Base-by-base conservation (phyloP, 495 filamentous ascomycete species). In the Penicillium salamii region DNA sequence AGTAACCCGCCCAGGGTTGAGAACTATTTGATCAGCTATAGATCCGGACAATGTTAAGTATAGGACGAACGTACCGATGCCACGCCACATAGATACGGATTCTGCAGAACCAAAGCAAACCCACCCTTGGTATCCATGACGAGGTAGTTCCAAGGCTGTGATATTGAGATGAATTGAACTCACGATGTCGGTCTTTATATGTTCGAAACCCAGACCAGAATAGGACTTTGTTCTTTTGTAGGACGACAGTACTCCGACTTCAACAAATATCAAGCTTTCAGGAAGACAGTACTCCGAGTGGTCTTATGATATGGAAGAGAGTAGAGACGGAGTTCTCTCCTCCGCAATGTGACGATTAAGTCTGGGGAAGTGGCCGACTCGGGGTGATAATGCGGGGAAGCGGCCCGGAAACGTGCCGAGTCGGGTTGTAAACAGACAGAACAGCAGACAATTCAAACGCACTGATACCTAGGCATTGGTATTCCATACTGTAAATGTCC, bases 1-100 rank as follows among this genome's bases (percentile, higher is more conserved):
- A 71, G 39, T 17, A 71, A 34, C 61, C 89, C 87, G 51, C 89
- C 89, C 17, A 92, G 60, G 8, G 67, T 71, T 12, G 69, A 71
- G 49, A 74, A 74, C 69, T 74, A 26, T 17, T 7, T 3, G 7
- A 12, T 9, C 9, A 29, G 26, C 7, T 1, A 23, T 4, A 35
- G 29, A 32, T 32, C 11, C 17, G n/a, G n/a, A n/a, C 12, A 9
- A 2, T 7, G 45, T 34, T 13, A 41, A 13, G 17, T 7, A 15
- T 0, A 15, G 11, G 3, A 7, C 6, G 15, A 17, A 63, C 68
- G 45, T 35, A 73, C 70, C 37, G 68, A 62, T 9, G 70, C 69
- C n/a, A 74, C 65, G 20, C 70, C 70, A 33, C 68, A 63, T 5
- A 73, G 59, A 46, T 67, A 73, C 4, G 70, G 70, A 49, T 73